Evolutionary conservation across 148 eudicot species (phyloP).

Genomic region (Rhododendron kiyosumense): DNA sequence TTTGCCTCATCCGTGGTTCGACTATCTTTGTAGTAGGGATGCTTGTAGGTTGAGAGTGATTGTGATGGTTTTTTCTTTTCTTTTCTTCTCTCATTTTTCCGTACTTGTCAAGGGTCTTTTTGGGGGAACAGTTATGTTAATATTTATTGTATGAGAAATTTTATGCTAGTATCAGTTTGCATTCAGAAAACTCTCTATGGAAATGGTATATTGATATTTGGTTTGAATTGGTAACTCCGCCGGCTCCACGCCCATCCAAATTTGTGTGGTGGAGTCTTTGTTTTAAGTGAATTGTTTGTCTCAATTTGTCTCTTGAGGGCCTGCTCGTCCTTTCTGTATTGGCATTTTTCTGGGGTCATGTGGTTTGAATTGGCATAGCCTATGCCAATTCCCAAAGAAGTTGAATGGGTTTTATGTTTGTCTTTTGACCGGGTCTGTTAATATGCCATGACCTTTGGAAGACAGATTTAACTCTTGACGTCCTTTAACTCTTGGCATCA

Average conservation of each 20-base stretch:
- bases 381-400: neutral
- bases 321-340: neutral
- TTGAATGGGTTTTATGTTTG: neutral
- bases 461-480: no score
- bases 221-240: neutral
- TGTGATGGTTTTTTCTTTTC: conserved; percentile 3
- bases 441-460: neutral
- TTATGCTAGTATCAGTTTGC: conserved; percentile 21
- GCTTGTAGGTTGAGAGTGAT: conserved; percentile 26
- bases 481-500: no score
- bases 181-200: neutral
- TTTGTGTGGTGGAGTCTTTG: neutral
- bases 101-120: neutral
- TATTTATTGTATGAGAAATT: conserved; percentile 25
- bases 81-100: neutral
- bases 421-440: neutral
- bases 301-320: neutral
- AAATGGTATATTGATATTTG: conserved; percentile 4
- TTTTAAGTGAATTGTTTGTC: neutral
- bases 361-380: neutral
- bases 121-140: conserved; percentile 19
- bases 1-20: neutral
- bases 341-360: neutral
- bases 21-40: conserved; percentile 15
- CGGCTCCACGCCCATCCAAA: neutral